Base-by-base conservation (phyloP, 2,329 filamentous ascomycete species). In the Albophoma yamanashiensis region DNA sequence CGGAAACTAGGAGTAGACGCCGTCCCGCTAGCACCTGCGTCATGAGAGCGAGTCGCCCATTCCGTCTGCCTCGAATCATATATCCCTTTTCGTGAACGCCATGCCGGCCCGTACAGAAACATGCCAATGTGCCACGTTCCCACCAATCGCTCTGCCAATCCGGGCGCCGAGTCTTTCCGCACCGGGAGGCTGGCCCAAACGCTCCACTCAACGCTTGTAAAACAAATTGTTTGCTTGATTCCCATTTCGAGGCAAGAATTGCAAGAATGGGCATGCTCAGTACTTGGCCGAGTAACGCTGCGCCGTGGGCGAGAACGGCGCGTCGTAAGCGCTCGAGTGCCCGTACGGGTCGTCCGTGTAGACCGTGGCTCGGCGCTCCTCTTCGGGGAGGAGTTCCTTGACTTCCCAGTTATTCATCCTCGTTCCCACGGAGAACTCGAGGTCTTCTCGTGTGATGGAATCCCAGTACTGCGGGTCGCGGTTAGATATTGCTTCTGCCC, bases 351-450 rank as follows among this genome's bases (percentile, higher is more conserved):
- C 85, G 60, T 91, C 88, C 55, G 82, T 78, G 73, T 92, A 94
- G 55, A 89, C 75, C 2, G 89, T 92, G 27, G 79, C 79, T 61
- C 89, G 84, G 62, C 89, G 87, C 61, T 93, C 89, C 60, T 94
- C 91, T 65, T 94, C 90, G 53, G 88, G 84, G 22, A 94, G 80
- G 14, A 91, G 81, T 64, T 97, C 93, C 78, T 97, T 97, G 71
- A 97, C 89, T 72, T 99, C 94, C 94, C 94, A 99, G 74, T 94
- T 97, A 78, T 96, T 95, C 76, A 91, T 89, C 73, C 93, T 91
- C 61, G 91, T 91, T 65, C 93, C 93, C 57, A 99, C 94, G 3
- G 92, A 96, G 76, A 99, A 99, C 73, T 99, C 94, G 65, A 99
- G 87, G 73, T 99, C 94, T 76, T 99, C 94, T 71, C 90, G 92